Evolutionary conservation across 148 eudicot species (phyloP), one percentile per base, ranked within the genome.

Genomic region (Hydrangea macrophylla): DNA sequence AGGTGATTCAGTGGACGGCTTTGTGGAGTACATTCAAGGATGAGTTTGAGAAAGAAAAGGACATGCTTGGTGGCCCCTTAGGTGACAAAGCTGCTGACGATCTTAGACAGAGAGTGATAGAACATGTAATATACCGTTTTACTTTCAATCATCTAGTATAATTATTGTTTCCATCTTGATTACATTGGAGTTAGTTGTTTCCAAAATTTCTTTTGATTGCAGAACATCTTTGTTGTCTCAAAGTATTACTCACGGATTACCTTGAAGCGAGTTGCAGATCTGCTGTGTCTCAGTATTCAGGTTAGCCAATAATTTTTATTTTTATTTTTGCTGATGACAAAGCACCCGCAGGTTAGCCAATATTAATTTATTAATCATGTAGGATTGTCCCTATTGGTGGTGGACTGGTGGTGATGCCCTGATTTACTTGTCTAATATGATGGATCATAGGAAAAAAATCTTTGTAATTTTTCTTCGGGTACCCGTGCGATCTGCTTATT

Each of bases 51-150:
- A 86, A 80, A 69, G 96, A 93, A 79, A 90, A 83, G 75, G 82
- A 76, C 78, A 78, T 90, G 88, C 79, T 85, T 66, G 95, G 96
- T 76, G 98, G 98, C 67, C 62, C 92, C 72, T 83, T 90, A 36
- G 95, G 90, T 60, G 95, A 93, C 59, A 93, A 88, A 72, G 98
- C 98, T 18, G 92, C 92, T 44, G 92, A 90, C 76, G 96, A 93
- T 85, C 85, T 93, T 13, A 88, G 73, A 60, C 92, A 88, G 75
- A 88, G 96, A 83, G 85, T 90, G 54, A 90, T 93, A 70, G 96
- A 93, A 70, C 98, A 93, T 81, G 98, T 93, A 83, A 84, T 74
- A n/a, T 58, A 62, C 62, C 32, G 9, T 40, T 48, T 28, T 40
- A 37, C 9, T 7, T 51, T 24, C 33, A n/a, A 63, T 27, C 39